phyloP scores from a whole-genome alignment of 768 basidiomycete genomes.

The Serendipita sp. region DNA sequence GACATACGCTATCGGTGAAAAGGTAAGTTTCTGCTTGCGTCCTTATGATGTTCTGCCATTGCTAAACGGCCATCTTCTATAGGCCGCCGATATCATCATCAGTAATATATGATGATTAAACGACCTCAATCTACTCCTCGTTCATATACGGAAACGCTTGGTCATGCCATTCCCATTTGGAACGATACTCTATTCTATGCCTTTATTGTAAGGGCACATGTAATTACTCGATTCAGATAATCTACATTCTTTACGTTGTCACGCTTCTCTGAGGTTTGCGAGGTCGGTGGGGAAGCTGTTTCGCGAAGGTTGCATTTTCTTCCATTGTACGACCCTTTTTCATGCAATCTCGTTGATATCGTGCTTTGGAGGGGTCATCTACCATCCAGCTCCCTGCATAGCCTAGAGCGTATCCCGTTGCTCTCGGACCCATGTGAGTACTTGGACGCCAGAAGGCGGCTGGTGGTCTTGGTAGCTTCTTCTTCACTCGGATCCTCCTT shows the following conservation, averaged over 20 bases:
- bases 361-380: not conserved
- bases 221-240: not conserved
- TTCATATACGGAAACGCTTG: not conserved
- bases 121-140: not conserved
- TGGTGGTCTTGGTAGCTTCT: not conserved
- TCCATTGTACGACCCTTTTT: not conserved
- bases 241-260: not conserved
- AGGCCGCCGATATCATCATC: constrained; percentile 1
- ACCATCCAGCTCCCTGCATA: constrained; percentile 2
- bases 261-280: not conserved
- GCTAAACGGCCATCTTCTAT: too few relatives aligned
- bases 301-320: too few relatives aligned
- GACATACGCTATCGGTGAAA: constrained; percentile 5
- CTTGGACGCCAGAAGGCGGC: not conserved
- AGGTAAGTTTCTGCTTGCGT: not conserved
- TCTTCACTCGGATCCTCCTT: not conserved
- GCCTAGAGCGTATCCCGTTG: not conserved
- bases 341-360: not conserved
- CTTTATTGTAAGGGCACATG: not conserved
- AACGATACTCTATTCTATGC: not conserved
- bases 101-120: not conserved
- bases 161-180: not conserved
- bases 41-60: not conserved
- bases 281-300: not conserved
- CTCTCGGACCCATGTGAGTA: not conserved